A percentile compares a stretch with the other conserved stretches of the same genome.
These are phyloP conservation scores for Coccomyxa subellipsoidea DNA, from an alignment of 163 green algal species.

Conservation along the genomic window DNA sequence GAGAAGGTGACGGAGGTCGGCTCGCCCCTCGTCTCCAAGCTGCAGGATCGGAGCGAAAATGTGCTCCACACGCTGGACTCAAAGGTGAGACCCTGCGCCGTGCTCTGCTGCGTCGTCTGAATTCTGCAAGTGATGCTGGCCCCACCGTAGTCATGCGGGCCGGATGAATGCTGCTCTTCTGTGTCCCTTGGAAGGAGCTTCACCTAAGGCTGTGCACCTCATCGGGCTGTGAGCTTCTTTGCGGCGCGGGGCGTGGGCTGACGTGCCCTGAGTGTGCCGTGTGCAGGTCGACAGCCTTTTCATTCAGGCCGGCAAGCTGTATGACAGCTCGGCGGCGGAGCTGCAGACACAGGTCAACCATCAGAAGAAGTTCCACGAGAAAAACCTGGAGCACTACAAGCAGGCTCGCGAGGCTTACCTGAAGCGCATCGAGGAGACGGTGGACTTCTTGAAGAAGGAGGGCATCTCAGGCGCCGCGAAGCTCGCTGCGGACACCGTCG, in stretches of 20 bases:
- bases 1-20: not conserved
- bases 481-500: not conserved
- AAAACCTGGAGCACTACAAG: constrained; percentile 11
- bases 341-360: not conserved
- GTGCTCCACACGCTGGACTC: constrained; percentile 9
- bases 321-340: not conserved
- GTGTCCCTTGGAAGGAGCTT: not conserved
- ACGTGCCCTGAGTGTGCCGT: too few species aligned
- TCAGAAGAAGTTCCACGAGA: not conserved
- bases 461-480: not conserved
- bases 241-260: too few species aligned
- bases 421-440: not conserved
- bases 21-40: not conserved
- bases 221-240: not conserved
- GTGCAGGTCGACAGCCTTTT: not conserved
- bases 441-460: constrained; percentile 12
- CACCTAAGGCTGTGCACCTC: not conserved
- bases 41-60: not conserved
- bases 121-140: not conserved
- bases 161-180: not conserved
- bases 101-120: not conserved
- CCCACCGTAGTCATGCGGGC: not conserved
- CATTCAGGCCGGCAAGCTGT: not conserved
- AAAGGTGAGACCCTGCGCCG: not conserved
- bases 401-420: not conserved